phyloP scores from a whole-genome alignment of 164 flowering plant genomes.

The Euptelea pleiosperma region DNA sequence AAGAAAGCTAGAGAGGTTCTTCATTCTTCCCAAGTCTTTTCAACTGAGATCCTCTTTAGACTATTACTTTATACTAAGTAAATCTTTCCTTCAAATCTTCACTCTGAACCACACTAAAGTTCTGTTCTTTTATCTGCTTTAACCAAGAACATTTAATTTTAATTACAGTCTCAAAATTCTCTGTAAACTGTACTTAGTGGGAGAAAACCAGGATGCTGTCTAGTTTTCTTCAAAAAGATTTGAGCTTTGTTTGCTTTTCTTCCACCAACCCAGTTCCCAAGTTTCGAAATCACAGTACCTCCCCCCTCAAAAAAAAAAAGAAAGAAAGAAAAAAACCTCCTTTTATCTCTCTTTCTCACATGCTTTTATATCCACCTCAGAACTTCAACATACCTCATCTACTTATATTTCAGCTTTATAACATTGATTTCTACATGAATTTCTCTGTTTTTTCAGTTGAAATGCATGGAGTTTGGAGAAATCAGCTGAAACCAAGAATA shows the following conservation, averaged over 20 bases:
- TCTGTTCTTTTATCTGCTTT: neutral
- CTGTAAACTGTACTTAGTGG: conserved; percentile 11
- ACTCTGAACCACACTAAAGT: neutral
- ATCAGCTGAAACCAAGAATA: conserved; percentile 8
- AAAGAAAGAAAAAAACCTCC: conserved; percentile 2
- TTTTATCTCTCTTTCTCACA: neutral
- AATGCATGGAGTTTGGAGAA: conserved; percentile 21
- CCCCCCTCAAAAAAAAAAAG: too few species aligned
- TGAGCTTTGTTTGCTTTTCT: conserved; percentile 15
- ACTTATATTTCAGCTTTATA: neutral
- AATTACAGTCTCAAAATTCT: too few species aligned
- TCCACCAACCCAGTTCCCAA: conserved; percentile 15
- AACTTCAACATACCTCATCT: conserved; percentile 1
- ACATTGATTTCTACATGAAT: neutral
- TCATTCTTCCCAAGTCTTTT: too few species aligned
- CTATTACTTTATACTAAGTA: too few species aligned
- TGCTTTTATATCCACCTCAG: conserved; percentile 9
- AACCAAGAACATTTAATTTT: conserved; percentile 1
- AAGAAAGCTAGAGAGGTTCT: too few species aligned
- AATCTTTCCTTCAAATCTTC: too few species aligned
- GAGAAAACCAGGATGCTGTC: conserved; percentile 16
- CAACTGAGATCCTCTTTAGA: too few species aligned
- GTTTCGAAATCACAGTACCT: conserved; percentile 9
- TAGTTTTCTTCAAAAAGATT: conserved; percentile 6
- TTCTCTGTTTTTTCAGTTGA: conserved; percentile 16